Base-by-base conservation (phyloP, 192 early-diverging fungal genomes). In the Chytriomyces sp. region DNA sequence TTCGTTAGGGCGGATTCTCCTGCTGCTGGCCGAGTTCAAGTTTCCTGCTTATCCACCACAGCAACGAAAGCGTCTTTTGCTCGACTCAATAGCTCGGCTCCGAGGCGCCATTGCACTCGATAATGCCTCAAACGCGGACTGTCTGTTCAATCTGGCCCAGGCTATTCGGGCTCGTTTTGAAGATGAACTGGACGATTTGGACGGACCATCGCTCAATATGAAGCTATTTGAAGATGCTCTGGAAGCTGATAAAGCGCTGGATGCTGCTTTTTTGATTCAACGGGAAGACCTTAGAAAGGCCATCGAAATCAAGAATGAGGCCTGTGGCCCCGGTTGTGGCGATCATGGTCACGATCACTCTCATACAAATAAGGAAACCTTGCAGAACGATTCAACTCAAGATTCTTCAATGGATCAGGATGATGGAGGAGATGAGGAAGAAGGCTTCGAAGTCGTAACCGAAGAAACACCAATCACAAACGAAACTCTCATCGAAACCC, bases 141-240 rank as follows among this genome's bases (percentile, higher is more conserved):
- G 82, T 0, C 80, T 90, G 48, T 92, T 91, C 77, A 93, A 92
- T 67, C 80, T 92, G 46, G 90, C 86, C 6, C 91, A 92, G 77
- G 91, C 91, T 0, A 62, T 92, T 49, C 81, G 85, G 26, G 85
- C 87, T 10, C 78, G 81, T 23, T 86, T 91, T 0, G 90, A 92
- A 68, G 72, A 88, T 59, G 63, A 10, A 11, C 82, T 86, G 10
- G 85, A 85, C 45, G 85, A 86, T 23, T 83, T 80, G 9, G 81
- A 86, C 26, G 79, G 81, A 13, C 57, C 67, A 44, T 28, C 61
- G 3, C 44, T 57, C 28, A 35, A 35, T 35, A 35, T 35, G 35
- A 35, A 35, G 35, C 35, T 35, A 35, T 57, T 69, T 53, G 57
- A 77, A 65, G 11, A n/a, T 18, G 35, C 66, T 3, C 20, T 26